Percentiles rank a stretch among this genome's conserved stretches.
Evolutionary conservation across 2,329 filamentous ascomycete species (phyloP).

Genomic region (Emericellopsis atlantica): DNA sequence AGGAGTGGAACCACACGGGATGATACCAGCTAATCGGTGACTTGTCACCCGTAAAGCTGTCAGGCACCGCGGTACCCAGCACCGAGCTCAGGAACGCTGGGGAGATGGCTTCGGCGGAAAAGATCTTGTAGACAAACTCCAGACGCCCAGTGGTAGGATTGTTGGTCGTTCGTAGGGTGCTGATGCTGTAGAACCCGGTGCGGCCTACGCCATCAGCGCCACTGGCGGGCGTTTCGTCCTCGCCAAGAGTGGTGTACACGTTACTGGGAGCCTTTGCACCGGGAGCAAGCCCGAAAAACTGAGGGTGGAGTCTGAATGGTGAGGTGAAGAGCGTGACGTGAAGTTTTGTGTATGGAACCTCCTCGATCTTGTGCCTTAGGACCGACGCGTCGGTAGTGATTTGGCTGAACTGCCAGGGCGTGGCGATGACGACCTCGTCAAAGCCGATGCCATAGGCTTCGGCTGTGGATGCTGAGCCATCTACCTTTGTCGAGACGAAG

Average conservation of each 20-base stretch:
- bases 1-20: constrained; percentile 68
- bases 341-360: constrained; percentile 74
- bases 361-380: constrained; percentile 57
- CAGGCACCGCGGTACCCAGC: constrained; percentile 33
- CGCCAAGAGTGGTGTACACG: constrained; percentile 70
- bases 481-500: constrained; percentile 22
- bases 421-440: constrained; percentile 72
- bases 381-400: constrained; percentile 53
- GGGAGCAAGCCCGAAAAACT: constrained; percentile 56
- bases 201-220: constrained; percentile 52
- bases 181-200: constrained; percentile 77
- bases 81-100: constrained; percentile 38
- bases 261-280: constrained; percentile 52
- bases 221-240: constrained; percentile 36
- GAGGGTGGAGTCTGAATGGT: constrained; percentile 55
- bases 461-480: constrained; percentile 7
- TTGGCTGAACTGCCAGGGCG: constrained; percentile 68
- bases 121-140: constrained; percentile 55
- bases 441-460: constrained; percentile 42
- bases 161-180: constrained; percentile 50
- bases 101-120: constrained; percentile 42
- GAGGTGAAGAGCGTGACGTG: constrained; percentile 87
- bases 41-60: constrained; percentile 10
- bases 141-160: constrained; percentile 43
- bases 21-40: constrained; percentile 60